Conservation (phyloP, 371 early-diverging fungal species). For the Chytridium lagenaria region DNA sequence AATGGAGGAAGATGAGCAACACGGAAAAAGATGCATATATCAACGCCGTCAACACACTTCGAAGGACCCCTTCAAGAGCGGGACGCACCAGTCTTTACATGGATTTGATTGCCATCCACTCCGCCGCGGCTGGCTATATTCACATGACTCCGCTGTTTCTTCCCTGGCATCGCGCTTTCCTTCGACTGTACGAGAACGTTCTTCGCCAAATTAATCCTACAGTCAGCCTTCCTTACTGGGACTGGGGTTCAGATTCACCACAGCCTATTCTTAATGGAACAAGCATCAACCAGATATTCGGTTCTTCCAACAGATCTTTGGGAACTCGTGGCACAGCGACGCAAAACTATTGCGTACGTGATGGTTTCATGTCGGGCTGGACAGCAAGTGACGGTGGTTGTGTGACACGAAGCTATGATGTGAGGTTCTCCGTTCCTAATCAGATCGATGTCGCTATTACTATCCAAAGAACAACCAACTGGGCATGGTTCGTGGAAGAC, state of each 20-base stretch:
- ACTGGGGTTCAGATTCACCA: constrained; percentile 49
- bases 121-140: constrained; percentile 26
- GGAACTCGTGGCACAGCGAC: constrained; percentile 33
- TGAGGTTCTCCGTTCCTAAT: background rate
- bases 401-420: constrained; percentile 29
- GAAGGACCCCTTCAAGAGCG: constrained; percentile 25
- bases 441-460: constrained; percentile 21
- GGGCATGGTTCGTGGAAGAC: constrained; percentile 13
- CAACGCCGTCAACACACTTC: constrained; percentile 21
- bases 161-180: constrained; percentile 56
- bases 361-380: constrained; percentile 35
- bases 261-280: constrained; percentile 10
- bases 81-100: constrained; percentile 31
- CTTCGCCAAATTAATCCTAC: constrained; percentile 46
- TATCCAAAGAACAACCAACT: constrained; percentile 23
- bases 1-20: background rate
- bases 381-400: constrained; percentile 24
- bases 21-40: constrained; percentile 31
- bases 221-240: constrained; percentile 63
- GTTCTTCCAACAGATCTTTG: constrained; percentile 7
- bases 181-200: constrained; percentile 43
- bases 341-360: constrained; percentile 11
- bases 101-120: constrained; percentile 36
- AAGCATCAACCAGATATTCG: constrained; percentile 8
- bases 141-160: constrained; percentile 43